Base-by-base conservation (phyloP, 768 basidiomycete species). In the Pleurotus djamor region DNA sequence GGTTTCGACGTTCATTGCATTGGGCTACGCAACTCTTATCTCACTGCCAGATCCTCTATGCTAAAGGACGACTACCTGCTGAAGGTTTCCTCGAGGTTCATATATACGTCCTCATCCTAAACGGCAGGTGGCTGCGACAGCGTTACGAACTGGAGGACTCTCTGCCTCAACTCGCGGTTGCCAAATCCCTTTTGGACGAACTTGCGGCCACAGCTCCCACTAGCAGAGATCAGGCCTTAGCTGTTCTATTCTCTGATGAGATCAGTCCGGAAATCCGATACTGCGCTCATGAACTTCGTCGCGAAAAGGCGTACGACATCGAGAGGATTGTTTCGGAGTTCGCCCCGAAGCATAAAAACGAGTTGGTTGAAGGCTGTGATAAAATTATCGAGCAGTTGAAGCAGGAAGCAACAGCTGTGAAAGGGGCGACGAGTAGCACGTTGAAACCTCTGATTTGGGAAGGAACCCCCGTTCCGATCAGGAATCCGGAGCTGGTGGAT, bases 241-340 rank as follows among this genome's bases (percentile, higher is more conserved):
- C 93, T 4, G 83, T 85, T 7, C 79, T 92, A 34, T 91, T 92
- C 67, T 82, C 88, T 4, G 96, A 98, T 67, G 89, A 91, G 66
- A 84, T 96, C 56, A 88, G 91, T 21, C 94, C 96, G 0, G 87
- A 97, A 71, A 94, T 98, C 57, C 80, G 96, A 48, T 89, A 95
- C 72, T 94, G 90, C 64, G 95, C 96, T 0, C 96, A 98, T 66
- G 88, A 94, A 66, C 78, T 96, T 12, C 92, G 94, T 1, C 78
- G 85, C 55, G 77, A 77, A 45, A 88, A 86, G 65, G 87, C 91
- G 3, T 96, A 95, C 72, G 92, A 94, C 68, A 75, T 94, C 34
- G 88, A 91, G 62, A 83, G 78, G 4, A 89, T 95, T 62, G 88
- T 86, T 16, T 74, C 76, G 4, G 88, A 90, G 58, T 68, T 91